phyloP scores from a whole-genome alignment of 148 eudicot genomes.

The Rhododendron ferrugineum region DNA sequence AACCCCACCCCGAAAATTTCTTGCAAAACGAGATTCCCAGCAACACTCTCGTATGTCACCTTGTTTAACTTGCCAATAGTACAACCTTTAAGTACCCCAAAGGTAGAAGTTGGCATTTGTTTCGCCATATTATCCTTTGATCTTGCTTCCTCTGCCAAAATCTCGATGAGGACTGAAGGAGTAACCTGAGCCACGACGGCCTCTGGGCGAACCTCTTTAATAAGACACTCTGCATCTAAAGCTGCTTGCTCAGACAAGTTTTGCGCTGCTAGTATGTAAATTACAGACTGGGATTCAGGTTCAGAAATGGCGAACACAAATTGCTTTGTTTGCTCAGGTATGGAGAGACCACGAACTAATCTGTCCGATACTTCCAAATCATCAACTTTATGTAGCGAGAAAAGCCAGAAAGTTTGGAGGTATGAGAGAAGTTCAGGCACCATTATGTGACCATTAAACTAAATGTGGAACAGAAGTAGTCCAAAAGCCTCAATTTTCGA shows the following conservation, averaged over 20 bases:
- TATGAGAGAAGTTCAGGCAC: background rate
- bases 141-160: background rate
- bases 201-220: slow-evolving; percentile 1
- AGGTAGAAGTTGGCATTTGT: background rate
- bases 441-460: background rate
- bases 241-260: slow-evolving; percentile 4
- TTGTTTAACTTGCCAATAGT: background rate
- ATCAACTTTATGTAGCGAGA: background rate
- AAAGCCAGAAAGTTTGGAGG: background rate
- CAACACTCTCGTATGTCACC: background rate
- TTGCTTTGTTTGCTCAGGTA: slow-evolving; percentile 3
- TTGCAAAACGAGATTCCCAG: slow-evolving; percentile 3
- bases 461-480: too few relatives aligned
- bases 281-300: slow-evolving; percentile 3
- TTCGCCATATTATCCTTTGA: background rate
- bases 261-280: background rate
- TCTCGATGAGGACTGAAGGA: background rate
- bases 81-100: background rate
- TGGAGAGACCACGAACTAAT: background rate
- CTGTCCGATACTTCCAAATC: background rate
- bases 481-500: background rate
- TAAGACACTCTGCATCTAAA: background rate
- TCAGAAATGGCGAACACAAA: background rate
- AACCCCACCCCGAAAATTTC: slow-evolving; percentile 1
- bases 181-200: background rate